Conservation (phyloP, 2,329 filamentous ascomycete species). For the Biscogniauxia sp. region DNA sequence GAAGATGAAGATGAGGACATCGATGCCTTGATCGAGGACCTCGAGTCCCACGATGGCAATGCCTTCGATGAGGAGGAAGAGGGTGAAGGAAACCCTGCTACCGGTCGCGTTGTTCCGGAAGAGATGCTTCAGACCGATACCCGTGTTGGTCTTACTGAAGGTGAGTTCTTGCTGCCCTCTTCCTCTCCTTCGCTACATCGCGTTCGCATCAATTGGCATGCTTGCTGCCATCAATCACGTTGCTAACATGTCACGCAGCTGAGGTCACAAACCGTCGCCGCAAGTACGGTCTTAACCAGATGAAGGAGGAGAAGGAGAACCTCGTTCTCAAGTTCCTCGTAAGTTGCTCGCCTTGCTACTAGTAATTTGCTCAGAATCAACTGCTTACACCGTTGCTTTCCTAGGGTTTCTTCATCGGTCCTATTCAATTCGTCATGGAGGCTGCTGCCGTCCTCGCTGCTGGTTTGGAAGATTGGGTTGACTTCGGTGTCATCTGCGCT, state of each 20-base stretch:
- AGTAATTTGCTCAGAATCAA: neutral
- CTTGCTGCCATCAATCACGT: neutral
- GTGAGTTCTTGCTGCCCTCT: constrained; percentile 58
- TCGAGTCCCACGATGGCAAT: constrained; percentile 77
- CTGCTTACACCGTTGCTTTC: neutral
- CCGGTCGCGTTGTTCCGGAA: constrained; percentile 60
- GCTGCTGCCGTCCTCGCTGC: constrained; percentile 78
- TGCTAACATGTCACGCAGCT: constrained; percentile 17
- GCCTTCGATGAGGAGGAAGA: constrained; percentile 63
- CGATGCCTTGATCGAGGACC: constrained; percentile 81
- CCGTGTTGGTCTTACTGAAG: constrained; percentile 67
- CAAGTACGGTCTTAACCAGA: constrained; percentile 79
- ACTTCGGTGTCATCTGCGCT: constrained; percentile 87
- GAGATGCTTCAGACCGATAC: constrained; percentile 77
- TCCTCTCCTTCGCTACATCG: constrained; percentile 53
- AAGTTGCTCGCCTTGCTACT: constrained; percentile 26
- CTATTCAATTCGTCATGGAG: constrained; percentile 95
- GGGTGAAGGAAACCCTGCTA: constrained; percentile 49
- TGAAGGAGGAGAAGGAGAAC: constrained; percentile 91
- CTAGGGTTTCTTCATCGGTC: constrained; percentile 76
- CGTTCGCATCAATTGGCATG: neutral
- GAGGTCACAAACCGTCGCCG: constrained; percentile 45
- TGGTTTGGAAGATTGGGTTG: constrained; percentile 85
- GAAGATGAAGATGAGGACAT: constrained; percentile 80
- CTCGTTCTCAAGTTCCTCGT: constrained; percentile 74